Evolutionary conservation across 306 rosid species (phyloP).

Genomic region (Adenanthera pavonina): DNA sequence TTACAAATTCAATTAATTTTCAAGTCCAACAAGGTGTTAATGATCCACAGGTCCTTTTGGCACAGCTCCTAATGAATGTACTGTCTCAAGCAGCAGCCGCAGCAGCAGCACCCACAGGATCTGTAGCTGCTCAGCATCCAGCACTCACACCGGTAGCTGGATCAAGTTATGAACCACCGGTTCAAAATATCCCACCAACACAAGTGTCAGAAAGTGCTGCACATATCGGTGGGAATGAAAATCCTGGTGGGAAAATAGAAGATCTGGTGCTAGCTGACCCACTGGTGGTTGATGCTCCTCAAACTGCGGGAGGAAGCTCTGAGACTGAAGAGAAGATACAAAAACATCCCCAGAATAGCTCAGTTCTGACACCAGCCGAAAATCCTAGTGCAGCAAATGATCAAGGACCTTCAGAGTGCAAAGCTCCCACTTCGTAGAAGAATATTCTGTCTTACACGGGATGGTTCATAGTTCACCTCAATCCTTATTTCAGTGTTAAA

Average conservation of each 20-base stretch:
- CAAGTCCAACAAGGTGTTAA: constrained; percentile 65
- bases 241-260: constrained; percentile 28
- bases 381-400: constrained; percentile 34
- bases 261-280: constrained; percentile 3
- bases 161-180: constrained; percentile 34
- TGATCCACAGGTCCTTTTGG: constrained; percentile 79
- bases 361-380: not conserved
- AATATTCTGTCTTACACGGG: not conserved
- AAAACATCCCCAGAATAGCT: constrained; percentile 15
- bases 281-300: not conserved
- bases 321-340: constrained; percentile 29
- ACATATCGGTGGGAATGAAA: constrained; percentile 8
- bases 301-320: constrained; percentile 39
- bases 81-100: constrained; percentile 53
- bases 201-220: constrained; percentile 27
- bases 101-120: constrained; percentile 30
- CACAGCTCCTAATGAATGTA: constrained; percentile 67
- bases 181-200: constrained; percentile 5
- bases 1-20: constrained; percentile 38
- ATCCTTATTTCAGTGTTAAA: not conserved
- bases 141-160: constrained; percentile 20
- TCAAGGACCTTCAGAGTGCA: constrained; percentile 22
- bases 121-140: constrained; percentile 33
- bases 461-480: not conserved
- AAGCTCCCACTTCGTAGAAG: constrained; percentile 25